Conservation (phyloP, 345 rosid genomes). For the Pistacia integerrima region DNA sequence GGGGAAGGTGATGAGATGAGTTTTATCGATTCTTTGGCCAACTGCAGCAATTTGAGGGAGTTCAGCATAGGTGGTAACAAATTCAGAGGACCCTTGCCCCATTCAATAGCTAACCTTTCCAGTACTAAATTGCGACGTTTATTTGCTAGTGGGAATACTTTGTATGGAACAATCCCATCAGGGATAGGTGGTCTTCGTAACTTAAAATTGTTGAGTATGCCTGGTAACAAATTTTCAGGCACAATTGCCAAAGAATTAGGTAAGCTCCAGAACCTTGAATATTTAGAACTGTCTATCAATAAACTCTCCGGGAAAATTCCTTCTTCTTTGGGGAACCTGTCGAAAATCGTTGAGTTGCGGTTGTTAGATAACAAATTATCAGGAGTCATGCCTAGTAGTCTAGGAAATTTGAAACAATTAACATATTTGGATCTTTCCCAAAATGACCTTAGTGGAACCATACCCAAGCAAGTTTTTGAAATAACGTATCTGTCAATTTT, state of each 20-base stretch:
- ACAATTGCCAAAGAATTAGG: constrained; percentile 16
- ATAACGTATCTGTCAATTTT: constrained; percentile 19
- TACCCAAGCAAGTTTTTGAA: constrained; percentile 16
- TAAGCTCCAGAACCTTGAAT: background rate
- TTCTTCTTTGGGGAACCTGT: constrained; percentile 20
- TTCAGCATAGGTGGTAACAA: background rate
- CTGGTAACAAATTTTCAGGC: background rate
- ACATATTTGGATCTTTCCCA: constrained; percentile 8
- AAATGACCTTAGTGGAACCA: constrained; percentile 27
- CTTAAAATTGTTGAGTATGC: background rate
- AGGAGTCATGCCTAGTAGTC: constrained; percentile 29
- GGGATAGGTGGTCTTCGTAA: constrained; percentile 15
- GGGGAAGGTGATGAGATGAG: constrained; percentile 19
- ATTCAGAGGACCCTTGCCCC: constrained; percentile 18
- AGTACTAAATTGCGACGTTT: background rate
- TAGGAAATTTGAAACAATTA: constrained; percentile 19
- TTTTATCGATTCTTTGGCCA: constrained; percentile 19
- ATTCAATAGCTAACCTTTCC: constrained; percentile 20
- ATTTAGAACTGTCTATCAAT: background rate
- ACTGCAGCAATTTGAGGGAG: background rate
- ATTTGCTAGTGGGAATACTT: background rate
- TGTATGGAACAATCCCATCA: constrained; percentile 17
- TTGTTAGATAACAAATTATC: constrained; percentile 14
- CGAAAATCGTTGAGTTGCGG: background rate
- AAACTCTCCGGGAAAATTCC: constrained; percentile 19